Base-by-base conservation (phyloP, 495 filamentous ascomycete genomes). In the Penicillium steckii region DNA sequence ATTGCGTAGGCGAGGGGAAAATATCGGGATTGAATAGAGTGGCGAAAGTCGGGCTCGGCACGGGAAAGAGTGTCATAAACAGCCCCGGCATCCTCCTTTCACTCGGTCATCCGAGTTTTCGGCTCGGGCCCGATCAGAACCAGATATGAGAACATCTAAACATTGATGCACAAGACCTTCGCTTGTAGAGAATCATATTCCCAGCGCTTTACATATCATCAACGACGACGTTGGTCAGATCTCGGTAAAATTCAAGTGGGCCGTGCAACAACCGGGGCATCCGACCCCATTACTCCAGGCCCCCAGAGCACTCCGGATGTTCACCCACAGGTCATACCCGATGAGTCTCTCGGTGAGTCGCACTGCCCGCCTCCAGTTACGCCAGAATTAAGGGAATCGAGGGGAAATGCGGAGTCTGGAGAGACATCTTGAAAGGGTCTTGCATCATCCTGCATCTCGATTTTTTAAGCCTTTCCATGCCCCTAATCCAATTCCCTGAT, bases 221-320 rank as follows among this genome's bases (percentile, higher is more conserved):
- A n/a, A n/a, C n/a, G n/a, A n/a, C n/a, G n/a, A n/a, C n/a, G 29
- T 13, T 32, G 9, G 10, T 0, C 4, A 17, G 17, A 6, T 17
- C 10, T 38, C 35, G 35, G 35, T 13, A 17, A 38, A 44, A 9
- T 23, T 3, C 29, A 32, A 44, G 53, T 60, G 57, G 57, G 48
- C 41, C 52, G 32, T 32, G 29, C 32, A 37, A 26, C 10, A 5
- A 5, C 60, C 56, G 50, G 46, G 26, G 12, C 38, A 33, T 57
- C 56, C 56, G 53, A 59, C 60, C 61, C 58, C 58, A 62, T 52
- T 35, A 53, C 58, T 54, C 59, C 59, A 62, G 55, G 35, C 41
- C 26, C 26, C 26, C 26, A 27, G 26, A 27, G 26, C 26, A 4
- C 55, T 62, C 55, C 59, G 50, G 56, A 52, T 40, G 50, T 53